Evolutionary conservation across 139 green algal genomes (phyloP).

Genomic region (Chara braunii): DNA sequence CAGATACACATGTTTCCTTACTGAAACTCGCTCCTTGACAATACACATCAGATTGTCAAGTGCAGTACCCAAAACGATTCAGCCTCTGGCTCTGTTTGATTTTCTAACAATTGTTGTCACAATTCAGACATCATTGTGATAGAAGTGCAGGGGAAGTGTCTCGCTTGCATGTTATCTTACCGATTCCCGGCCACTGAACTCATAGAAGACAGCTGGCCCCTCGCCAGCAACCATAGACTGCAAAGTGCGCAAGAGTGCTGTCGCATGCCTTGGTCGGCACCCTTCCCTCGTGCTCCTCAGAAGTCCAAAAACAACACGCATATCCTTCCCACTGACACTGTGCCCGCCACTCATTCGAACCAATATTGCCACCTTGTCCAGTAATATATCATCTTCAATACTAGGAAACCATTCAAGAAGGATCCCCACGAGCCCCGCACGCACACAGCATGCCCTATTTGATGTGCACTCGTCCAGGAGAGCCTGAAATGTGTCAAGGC

Average conservation of each 20-base stretch:
- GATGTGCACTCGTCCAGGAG: constrained; percentile 13
- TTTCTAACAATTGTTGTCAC: too few relatives aligned
- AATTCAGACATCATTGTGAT: too few relatives aligned
- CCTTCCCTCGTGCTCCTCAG: constrained; percentile 7
- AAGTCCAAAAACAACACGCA: constrained; percentile 16
- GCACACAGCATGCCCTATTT: constrained; percentile 29
- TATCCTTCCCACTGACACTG: constrained; percentile 26
- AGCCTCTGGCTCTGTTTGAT: too few relatives aligned
- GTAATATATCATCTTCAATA: background rate
- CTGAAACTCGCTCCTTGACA: too few relatives aligned
- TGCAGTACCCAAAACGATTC: too few relatives aligned
- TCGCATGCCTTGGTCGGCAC: constrained; percentile 9
- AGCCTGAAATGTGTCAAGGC: constrained; percentile 8
- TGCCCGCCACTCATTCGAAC: constrained; percentile 14
- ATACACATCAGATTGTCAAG: too few relatives aligned
- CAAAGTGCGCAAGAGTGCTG: constrained; percentile 22
- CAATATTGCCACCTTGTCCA: background rate
- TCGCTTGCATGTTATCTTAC: too few relatives aligned
- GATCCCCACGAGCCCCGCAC: constrained; percentile 6
- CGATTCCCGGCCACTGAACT: constrained; percentile 22
- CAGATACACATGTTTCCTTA: too few relatives aligned
- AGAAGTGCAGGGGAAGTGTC: too few relatives aligned
- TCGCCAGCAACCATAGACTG: constrained; percentile 16
- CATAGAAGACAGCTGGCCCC: constrained; percentile 26
- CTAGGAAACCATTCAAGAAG: constrained; percentile 16